A percentile compares a stretch with the other conserved stretches of the same genome.
Conservation (phyloP, 116 monocot genomes). For the Papilionanthe hybrid region DNA sequence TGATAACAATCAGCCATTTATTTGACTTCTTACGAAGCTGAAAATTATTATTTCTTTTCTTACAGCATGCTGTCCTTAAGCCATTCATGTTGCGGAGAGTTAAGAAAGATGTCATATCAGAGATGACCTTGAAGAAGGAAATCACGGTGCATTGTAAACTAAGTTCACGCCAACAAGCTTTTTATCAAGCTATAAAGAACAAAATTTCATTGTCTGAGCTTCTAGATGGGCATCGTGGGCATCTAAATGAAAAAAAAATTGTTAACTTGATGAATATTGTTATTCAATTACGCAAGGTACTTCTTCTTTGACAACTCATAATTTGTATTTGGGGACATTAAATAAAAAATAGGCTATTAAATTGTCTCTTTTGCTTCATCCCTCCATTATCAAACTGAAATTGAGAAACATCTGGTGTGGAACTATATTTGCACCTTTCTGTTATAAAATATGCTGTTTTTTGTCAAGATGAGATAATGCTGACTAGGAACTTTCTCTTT, state of each 20-base stretch:
- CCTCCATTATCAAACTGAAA: neutral
- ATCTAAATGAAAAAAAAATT: constrained; percentile 83
- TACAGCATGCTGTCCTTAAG: constrained; percentile 93
- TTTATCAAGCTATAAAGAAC: constrained; percentile 99
- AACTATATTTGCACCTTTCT: neutral
- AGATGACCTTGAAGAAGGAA: constrained; percentile 96
- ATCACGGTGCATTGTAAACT: constrained; percentile 88
- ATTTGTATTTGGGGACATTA: neutral
- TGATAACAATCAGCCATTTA: neutral
- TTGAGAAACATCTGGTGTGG: neutral
- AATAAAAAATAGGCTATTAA: neutral
- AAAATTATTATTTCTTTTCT: constrained; percentile 11
- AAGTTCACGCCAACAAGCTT: constrained; percentile 95
- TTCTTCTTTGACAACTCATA: neutral
- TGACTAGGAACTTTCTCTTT: constrained; percentile 5
- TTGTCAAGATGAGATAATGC: neutral
- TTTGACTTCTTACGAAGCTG: constrained; percentile 2
- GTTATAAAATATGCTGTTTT: neutral
- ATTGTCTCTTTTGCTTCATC: neutral
- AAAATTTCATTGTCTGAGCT: constrained; percentile 94
- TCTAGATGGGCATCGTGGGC: constrained; percentile 72
- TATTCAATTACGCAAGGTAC: constrained; percentile 92
- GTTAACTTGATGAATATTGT: constrained; percentile 99
- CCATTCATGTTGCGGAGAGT: constrained; percentile 97
- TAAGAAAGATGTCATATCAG: constrained; percentile 96